Percentiles rank a stretch among this genome's conserved stretches.
Conservation (phyloP, 345 rosid genomes). For the Dovyalis caffra region DNA sequence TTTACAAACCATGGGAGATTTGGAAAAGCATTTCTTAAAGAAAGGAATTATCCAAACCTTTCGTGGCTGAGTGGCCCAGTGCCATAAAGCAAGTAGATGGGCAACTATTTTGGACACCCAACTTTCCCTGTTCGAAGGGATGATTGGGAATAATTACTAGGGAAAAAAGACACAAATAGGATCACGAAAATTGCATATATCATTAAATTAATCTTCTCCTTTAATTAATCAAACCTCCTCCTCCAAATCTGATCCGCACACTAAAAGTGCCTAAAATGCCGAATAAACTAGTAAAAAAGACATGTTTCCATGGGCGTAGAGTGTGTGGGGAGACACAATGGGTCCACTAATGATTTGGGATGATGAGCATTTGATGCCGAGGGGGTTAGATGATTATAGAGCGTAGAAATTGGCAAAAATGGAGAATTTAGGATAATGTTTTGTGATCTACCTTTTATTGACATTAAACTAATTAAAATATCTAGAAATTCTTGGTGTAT, state of each 20-base stretch:
- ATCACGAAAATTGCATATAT: conserved; percentile 1
- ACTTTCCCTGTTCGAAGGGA: conserved; percentile 31
- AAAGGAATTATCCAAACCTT: conserved; percentile 27
- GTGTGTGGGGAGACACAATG: conserved; percentile 17
- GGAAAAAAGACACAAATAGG: no score
- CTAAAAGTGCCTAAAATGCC: background rate
- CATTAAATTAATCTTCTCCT: conserved; percentile 13
- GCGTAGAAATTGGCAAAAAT: conserved; percentile 50
- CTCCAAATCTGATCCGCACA: conserved; percentile 20
- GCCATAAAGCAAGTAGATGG: conserved; percentile 23
- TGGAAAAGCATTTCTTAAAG: background rate
- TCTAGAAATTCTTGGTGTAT: no score
- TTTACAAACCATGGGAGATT: no score
- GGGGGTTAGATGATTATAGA: conserved; percentile 45
- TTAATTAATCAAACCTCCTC: background rate
- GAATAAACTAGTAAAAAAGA: no score
- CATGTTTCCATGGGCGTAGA: no score
- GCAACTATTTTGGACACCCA: conserved; percentile 13
- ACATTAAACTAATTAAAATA: no score
- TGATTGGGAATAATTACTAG: conserved; percentile 33
- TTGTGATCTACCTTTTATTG: background rate
- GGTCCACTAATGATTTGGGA: conserved; percentile 62
- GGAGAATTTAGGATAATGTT: conserved; percentile 26
- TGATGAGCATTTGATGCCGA: conserved; percentile 54
- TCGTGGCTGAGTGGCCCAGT: conserved; percentile 28